Evolutionary conservation across 495 filamentous ascomycete genomes (phyloP).

Genomic region (Penicillium diatomitis): DNA sequence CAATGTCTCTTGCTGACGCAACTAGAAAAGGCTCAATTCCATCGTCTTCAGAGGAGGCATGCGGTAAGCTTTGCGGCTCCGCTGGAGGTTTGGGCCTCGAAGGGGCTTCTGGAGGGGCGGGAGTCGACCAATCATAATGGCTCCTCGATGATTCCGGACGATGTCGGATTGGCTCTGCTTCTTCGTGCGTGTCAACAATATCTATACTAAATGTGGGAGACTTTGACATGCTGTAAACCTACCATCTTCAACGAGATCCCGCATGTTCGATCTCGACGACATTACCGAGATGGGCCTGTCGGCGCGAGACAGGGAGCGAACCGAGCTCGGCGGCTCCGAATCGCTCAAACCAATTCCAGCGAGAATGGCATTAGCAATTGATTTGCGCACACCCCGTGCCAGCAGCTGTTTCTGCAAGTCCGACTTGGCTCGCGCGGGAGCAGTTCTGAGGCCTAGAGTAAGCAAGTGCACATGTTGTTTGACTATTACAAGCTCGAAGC

Average conservation of each 20-base stretch:
- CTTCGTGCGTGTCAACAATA: slow-evolving; percentile 4
- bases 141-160: slow-evolving; percentile 14
- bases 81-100: slow-evolving; percentile 15
- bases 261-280: slow-evolving; percentile 17
- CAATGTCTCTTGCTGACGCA: slow-evolving; percentile 70
- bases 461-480: not conserved
- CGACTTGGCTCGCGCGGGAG: slow-evolving; percentile 72
- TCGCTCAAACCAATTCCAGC: slow-evolving; percentile 52
- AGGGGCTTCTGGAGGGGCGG: slow-evolving; percentile 9
- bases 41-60: slow-evolving; percentile 36
- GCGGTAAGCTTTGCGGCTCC: slow-evolving; percentile 3
- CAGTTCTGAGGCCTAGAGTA: slow-evolving; percentile 43
- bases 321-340: slow-evolving; percentile 17
- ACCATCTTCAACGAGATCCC: slow-evolving; percentile 19
- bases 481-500: not conserved
- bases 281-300: slow-evolving; percentile 28
- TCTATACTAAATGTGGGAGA: not conserved
- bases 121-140: slow-evolving; percentile 14
- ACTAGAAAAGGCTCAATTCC: slow-evolving; percentile 71
- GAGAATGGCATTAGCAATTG: slow-evolving; percentile 71
- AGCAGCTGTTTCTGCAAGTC: slow-evolving; percentile 78
- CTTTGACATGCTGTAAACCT: not conserved
- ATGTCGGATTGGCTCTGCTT: slow-evolving; percentile 7
- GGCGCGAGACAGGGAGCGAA: slow-evolving; percentile 36
- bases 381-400: slow-evolving; percentile 68